A percentile compares a stretch with the other conserved stretches of the same genome.
Conservation (phyloP, 805 yeast species). For the Nakazawaea wickerhamii region DNA sequence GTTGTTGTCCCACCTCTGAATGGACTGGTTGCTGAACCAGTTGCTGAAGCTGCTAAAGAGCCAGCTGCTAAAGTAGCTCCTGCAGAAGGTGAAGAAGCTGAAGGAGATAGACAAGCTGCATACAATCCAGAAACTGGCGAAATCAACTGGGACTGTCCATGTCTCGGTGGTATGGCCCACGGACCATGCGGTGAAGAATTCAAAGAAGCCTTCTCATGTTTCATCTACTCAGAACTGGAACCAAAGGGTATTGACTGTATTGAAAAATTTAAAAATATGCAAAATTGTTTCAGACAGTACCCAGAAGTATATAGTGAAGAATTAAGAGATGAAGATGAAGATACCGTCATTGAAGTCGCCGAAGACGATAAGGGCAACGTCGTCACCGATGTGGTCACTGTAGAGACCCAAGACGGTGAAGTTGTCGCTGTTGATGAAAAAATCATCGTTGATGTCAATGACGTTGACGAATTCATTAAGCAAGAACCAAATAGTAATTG, state of each 20-base stretch:
- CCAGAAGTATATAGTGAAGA: conserved; percentile 95
- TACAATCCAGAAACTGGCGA: conserved; percentile 97
- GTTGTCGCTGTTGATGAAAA: conserved; percentile 15
- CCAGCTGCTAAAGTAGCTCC: conserved; percentile 7
- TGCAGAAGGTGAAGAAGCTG: conserved; percentile 23
- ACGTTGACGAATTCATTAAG: conserved; percentile 5
- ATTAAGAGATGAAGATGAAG: conserved; percentile 70
- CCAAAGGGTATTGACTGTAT: conserved; percentile 97
- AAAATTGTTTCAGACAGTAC: conserved; percentile 84
- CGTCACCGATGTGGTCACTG: conserved; percentile 16
- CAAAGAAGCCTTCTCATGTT: conserved; percentile 91
- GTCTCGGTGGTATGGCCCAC: conserved; percentile 97
- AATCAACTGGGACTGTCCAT: conserved; percentile 99
- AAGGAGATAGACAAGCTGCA: conserved; percentile 55
- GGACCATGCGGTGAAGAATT: conserved; percentile 98
- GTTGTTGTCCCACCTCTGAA: not conserved
- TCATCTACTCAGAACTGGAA: conserved; percentile 87
- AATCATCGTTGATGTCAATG: conserved; percentile 7
- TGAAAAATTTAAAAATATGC: conserved; percentile 86
- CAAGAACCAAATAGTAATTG: conserved; percentile 1
- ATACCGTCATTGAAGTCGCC: conserved; percentile 16
- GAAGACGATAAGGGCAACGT: conserved; percentile 15
- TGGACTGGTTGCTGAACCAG: not conserved
- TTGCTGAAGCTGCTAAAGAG: conserved; percentile 1
- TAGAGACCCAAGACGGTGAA: not conserved